phyloP scores from a whole-genome alignment of 1,139 yeast genomes.

The Hanseniaspora uvarum region DNA sequence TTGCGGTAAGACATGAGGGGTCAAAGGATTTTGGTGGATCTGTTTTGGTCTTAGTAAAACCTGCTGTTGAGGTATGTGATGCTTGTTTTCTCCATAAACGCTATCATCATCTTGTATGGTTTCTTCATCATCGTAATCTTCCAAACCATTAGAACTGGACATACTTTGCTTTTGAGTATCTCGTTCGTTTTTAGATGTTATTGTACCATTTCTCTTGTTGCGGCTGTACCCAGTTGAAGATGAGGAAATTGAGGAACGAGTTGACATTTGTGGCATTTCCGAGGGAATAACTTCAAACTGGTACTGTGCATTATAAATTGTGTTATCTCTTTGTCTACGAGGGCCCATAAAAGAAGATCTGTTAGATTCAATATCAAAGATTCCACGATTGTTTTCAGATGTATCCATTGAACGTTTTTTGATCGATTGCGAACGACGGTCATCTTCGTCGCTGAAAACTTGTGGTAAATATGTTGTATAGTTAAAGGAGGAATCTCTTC shows the following conservation, averaged over 20 bases:
- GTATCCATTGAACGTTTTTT: not conserved
- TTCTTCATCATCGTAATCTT: conserved; percentile 1
- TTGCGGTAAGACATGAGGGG: conserved; percentile 33
- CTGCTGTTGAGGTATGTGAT: not conserved
- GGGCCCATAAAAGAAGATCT: not conserved
- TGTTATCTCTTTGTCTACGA: not conserved
- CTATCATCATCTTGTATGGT: not conserved
- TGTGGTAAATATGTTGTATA: not conserved
- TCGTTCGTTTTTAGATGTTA: not conserved
- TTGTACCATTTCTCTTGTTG: not conserved
- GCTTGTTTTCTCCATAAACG: not conserved
- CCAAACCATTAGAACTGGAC: not conserved
- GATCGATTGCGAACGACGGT: not conserved
- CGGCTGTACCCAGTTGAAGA: not conserved
- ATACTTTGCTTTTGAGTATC: not conserved
- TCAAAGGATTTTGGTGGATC: conserved; percentile 31
- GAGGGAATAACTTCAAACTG: conserved; percentile 15
- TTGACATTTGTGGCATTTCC: conserved; percentile 7
- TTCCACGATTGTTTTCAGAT: not conserved
- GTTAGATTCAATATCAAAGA: conserved; percentile 1
- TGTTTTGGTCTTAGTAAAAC: conserved; percentile 30
- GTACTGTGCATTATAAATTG: not conserved
- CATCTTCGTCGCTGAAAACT: not conserved
- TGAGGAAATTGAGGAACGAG: not conserved
- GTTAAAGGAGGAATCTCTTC: conserved; percentile 13